Conservation (phyloP, 2,329 filamentous ascomycete species). For the Arthrobotrys sphaeroides region DNA sequence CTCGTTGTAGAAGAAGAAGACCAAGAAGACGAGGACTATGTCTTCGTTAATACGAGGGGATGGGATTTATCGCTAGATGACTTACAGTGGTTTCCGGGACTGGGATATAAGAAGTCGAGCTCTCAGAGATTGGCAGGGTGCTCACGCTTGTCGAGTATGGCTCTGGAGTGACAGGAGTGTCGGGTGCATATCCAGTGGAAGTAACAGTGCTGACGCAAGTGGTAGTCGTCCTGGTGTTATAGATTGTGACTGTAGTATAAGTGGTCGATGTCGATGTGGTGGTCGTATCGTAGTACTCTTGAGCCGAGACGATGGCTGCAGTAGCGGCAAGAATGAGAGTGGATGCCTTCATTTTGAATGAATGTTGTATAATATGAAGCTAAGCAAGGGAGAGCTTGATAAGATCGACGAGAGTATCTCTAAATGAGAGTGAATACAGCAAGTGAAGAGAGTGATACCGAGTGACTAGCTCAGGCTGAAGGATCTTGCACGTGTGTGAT, state of each 20-base stretch:
- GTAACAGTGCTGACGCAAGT: slow-evolving; percentile 41
- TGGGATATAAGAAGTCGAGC: slow-evolving; percentile 38
- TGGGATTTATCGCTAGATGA: slow-evolving; percentile 7
- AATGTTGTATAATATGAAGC: slow-evolving; percentile 24
- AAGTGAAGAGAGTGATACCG: slow-evolving; percentile 45
- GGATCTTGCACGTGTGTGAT: slow-evolving; percentile 41
- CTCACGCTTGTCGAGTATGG: slow-evolving; percentile 36
- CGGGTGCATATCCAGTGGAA: slow-evolving; percentile 38
- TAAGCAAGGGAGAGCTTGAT: slow-evolving; percentile 14
- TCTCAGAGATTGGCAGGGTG: slow-evolving; percentile 39
- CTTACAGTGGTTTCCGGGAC: slow-evolving; percentile 42
- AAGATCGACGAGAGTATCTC: slow-evolving; percentile 19
- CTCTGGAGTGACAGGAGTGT: slow-evolving; percentile 15
- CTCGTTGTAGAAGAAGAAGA: slow-evolving; percentile 27
- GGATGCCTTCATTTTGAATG: slow-evolving; percentile 53
- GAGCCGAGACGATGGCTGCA: slow-evolving; percentile 37
- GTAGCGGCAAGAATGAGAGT: slow-evolving; percentile 45
- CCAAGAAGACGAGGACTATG: slow-evolving; percentile 32
- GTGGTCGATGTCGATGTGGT: slow-evolving; percentile 40
- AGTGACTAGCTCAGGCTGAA: slow-evolving; percentile 48
- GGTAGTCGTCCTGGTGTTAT: slow-evolving; percentile 39
- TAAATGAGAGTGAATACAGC: slow-evolving; percentile 42
- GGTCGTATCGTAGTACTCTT: slow-evolving; percentile 47
- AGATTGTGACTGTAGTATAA: slow-evolving; percentile 47
- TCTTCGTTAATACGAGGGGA: slow-evolving; percentile 52